Evolutionary conservation across 1,284 basidiomycete species (phyloP).

Genomic region (Pseudozyma flocculosa): DNA sequence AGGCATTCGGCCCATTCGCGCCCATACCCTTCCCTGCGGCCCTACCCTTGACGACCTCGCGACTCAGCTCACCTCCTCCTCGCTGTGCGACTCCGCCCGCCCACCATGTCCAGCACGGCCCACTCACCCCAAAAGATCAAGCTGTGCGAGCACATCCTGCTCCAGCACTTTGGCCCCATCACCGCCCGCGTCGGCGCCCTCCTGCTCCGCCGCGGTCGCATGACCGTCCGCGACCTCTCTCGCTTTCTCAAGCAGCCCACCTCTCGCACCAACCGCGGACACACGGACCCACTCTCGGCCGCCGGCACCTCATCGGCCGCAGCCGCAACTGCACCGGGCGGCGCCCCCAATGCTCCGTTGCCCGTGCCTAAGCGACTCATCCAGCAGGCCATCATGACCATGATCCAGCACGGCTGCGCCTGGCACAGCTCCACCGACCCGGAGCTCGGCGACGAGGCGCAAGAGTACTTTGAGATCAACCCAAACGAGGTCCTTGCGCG

Average conservation of each 20-base stretch:
- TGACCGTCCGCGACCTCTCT: conserved; percentile 65
- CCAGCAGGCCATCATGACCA: conserved; percentile 73
- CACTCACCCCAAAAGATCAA: conserved; percentile 51
- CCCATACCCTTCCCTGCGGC: no score
- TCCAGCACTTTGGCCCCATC: conserved; percentile 75
- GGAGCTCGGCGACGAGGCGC: conserved; percentile 14
- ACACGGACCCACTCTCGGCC: conserved; percentile 22
- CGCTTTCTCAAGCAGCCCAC: conserved; percentile 42
- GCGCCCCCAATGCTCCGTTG: conserved; percentile 65
- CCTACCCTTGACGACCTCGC: no score
- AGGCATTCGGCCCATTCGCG: no score
- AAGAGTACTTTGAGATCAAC: conserved; percentile 60
- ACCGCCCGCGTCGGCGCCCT: conserved; percentile 73
- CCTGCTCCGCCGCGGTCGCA: conserved; percentile 79
- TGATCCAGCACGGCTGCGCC: conserved; percentile 80
- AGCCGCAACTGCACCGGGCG: conserved; percentile 20
- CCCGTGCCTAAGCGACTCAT: conserved; percentile 68
- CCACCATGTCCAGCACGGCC: conserved; percentile 20
- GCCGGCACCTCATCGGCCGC: conserved; percentile 11
- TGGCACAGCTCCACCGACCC: conserved; percentile 54
- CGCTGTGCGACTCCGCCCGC: neutral
- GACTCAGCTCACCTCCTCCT: no score
- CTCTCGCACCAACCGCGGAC: conserved; percentile 22
- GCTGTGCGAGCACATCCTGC: conserved; percentile 74
- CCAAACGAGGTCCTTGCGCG: conserved; percentile 56